phyloP scores from a whole-genome alignment of 345 rosid species.

The Salix exigua region DNA sequence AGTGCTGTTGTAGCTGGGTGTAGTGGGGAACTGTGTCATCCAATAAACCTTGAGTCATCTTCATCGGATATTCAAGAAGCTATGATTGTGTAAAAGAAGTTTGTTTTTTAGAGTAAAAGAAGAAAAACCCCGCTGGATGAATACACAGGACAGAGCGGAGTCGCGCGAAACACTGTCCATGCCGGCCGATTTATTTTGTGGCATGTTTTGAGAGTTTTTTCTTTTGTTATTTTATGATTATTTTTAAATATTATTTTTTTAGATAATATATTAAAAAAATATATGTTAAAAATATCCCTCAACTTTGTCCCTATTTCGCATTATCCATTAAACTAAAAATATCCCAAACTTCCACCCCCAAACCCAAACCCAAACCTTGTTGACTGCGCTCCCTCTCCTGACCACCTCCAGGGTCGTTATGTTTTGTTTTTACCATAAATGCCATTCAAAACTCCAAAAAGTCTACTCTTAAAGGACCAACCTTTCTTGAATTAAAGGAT shows the following conservation, averaged over 20 bases:
- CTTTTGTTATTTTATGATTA: too few relatives aligned
- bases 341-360: not conserved
- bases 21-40: not conserved
- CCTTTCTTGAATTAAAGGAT: too few relatives aligned
- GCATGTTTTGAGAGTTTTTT: too few relatives aligned
- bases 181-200: not conserved
- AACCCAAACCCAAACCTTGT: not conserved
- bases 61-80: not conserved
- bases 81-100: too few relatives aligned
- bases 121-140: too few relatives aligned
- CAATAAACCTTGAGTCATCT: not conserved
- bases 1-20: not conserved
- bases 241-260: too few relatives aligned
- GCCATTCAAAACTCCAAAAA: too few relatives aligned
- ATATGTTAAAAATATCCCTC: too few relatives aligned
- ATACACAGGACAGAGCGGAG: not conserved
- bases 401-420: not conserved
- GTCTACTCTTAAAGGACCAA: too few relatives aligned
- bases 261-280: too few relatives aligned
- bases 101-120: too few relatives aligned
- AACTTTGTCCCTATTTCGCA: not conserved
- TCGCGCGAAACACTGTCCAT: not conserved
- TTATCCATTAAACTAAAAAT: not conserved
- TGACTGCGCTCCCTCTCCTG: not conserved
- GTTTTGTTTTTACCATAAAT: not conserved